These are phyloP conservation scores for Halophytophthora batemanensis DNA, from an alignment of 352 stramenopile genomes.

Conservation along the genomic window DNA sequence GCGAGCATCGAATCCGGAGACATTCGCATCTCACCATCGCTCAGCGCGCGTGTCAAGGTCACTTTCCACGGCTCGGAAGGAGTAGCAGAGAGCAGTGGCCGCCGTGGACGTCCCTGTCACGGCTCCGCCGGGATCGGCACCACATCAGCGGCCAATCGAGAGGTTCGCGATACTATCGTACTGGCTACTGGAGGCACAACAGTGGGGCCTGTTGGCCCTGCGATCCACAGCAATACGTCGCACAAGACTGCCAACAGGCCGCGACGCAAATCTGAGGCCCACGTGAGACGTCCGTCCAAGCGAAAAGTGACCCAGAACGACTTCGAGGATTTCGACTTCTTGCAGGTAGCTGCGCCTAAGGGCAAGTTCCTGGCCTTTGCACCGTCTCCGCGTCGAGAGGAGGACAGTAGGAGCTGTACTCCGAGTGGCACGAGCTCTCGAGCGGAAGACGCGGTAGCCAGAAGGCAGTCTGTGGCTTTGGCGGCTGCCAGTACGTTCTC, in stretches of 20 bases:
- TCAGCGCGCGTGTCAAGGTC: slow-evolving; percentile 29
- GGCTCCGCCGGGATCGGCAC: slow-evolving; percentile 12
- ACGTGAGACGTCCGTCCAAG: slow-evolving; percentile 8
- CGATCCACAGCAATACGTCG: not conserved
- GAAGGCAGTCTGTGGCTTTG: slow-evolving; percentile 1
- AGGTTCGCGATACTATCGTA: slow-evolving; percentile 7
- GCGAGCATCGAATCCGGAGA: slow-evolving; percentile 33
- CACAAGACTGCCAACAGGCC: not conserved
- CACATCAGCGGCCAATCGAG: slow-evolving; percentile 4
- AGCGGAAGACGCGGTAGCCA: slow-evolving; percentile 1
- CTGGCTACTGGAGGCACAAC: slow-evolving; percentile 7
- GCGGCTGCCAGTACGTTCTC: slow-evolving; percentile 4
- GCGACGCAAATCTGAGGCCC: slow-evolving; percentile 13
- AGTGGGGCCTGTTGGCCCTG: slow-evolving; percentile 7
- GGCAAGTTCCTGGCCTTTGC: slow-evolving; percentile 1
- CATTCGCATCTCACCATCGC: slow-evolving; percentile 35
- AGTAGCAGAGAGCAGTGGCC: slow-evolving; percentile 8
- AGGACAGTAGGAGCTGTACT: slow-evolving; percentile 1
- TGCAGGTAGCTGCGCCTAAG: slow-evolving; percentile 24
- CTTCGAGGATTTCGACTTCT: slow-evolving; percentile 23
- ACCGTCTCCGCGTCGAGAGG: slow-evolving; percentile 4
- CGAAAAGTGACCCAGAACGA: slow-evolving; percentile 10
- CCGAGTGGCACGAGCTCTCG: not conserved
- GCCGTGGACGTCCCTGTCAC: slow-evolving; percentile 7
- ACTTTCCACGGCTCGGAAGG: slow-evolving; percentile 5